These are phyloP conservation scores for Diaporthe nobilis DNA, from an alignment of 2,329 filamentous ascomycete species.

Conservation along the genomic window DNA sequence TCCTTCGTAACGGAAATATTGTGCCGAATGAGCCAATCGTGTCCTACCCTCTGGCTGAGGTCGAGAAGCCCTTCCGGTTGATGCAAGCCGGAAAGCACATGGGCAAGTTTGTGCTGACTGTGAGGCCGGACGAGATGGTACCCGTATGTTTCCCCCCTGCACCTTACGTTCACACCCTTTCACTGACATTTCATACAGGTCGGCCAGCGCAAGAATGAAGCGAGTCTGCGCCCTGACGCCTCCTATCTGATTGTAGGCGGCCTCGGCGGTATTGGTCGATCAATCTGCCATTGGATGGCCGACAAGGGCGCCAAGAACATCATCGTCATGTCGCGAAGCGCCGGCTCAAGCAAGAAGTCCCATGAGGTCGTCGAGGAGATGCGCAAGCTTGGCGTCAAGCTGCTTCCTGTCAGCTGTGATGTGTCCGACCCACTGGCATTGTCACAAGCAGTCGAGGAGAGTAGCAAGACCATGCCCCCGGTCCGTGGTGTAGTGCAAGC, in stretches of 20 bases:
- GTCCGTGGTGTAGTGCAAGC: not conserved
- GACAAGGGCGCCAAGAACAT: slow-evolving; percentile 44
- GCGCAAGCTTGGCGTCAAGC: too few species aligned
- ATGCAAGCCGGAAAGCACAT: slow-evolving; percentile 53
- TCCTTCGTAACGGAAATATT: too few species aligned
- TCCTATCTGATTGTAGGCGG: slow-evolving; percentile 52
- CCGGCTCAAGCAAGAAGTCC: too few species aligned
- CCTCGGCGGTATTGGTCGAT: slow-evolving; percentile 50
- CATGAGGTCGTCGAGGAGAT: too few species aligned
- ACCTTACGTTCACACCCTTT: too few species aligned
- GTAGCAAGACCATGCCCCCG: not conserved
- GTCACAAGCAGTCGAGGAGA: too few species aligned
- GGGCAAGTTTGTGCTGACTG: slow-evolving; percentile 49
- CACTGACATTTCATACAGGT: too few species aligned
- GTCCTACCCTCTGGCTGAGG: slow-evolving; percentile 35
- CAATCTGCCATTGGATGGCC: slow-evolving; percentile 49
- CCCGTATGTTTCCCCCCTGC: too few species aligned
- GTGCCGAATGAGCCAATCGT: slow-evolving; percentile 38
- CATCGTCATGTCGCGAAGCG: slow-evolving; percentile 40
- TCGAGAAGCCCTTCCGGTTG: slow-evolving; percentile 50
- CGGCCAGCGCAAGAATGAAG: too few species aligned
- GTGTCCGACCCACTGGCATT: too few species aligned
- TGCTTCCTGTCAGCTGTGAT: too few species aligned
- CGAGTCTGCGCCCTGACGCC: not conserved
- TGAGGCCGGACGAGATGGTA: too few species aligned